A percentile compares a stretch with the other conserved stretches of the same genome.
phyloP scores from a whole-genome alignment of 495 filamentous ascomycete genomes.

The Xylaria curta region DNA sequence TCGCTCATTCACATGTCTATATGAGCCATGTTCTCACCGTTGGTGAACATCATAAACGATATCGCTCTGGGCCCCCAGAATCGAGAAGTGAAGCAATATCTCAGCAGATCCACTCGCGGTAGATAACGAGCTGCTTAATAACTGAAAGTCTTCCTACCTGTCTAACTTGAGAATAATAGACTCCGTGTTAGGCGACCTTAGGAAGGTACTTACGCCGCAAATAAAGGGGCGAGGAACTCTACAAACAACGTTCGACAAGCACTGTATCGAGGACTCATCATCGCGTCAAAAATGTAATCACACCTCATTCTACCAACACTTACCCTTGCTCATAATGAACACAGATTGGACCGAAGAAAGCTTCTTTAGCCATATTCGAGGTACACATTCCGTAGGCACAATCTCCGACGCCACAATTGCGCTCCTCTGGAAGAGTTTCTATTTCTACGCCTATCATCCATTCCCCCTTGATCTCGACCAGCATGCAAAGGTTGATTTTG shows the following conservation, averaged over 20 bases:
- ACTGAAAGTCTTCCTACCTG: background rate
- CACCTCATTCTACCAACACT: background rate
- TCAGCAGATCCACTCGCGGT: background rate
- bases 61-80: slow-evolving; percentile 8
- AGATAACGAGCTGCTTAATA: background rate
- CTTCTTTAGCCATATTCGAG: slow-evolving; percentile 13
- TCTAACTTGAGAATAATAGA: background rate
- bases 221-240: background rate
- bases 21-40: background rate
- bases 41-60: background rate
- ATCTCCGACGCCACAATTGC: background rate
- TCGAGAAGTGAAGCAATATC: slow-evolving; percentile 10
- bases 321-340: background rate
- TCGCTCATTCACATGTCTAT: background rate
- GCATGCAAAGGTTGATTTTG: background rate
- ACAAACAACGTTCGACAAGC: background rate
- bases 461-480: background rate
- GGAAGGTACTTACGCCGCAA: background rate
- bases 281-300: background rate
- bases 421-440: slow-evolving; percentile 11
- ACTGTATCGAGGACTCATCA: background rate
- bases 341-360: slow-evolving; percentile 13
- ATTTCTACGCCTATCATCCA: slow-evolving; percentile 18
- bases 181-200: background rate
- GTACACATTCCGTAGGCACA: background rate